Evolutionary conservation across 140 eudicot species (phyloP).

Genomic region (Cichorium intybus): DNA sequence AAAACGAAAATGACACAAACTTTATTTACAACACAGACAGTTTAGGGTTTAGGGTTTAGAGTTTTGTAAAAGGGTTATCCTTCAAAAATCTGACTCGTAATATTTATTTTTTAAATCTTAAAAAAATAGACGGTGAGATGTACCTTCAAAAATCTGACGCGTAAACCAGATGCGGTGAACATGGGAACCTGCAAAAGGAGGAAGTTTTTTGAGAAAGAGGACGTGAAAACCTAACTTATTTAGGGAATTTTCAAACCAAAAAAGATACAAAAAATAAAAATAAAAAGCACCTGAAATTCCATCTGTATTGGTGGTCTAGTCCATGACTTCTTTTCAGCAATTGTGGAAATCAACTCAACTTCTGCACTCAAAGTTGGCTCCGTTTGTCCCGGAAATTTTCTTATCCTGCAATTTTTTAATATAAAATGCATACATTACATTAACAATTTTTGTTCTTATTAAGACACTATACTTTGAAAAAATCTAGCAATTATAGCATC

Average conservation of each 20-base stretch:
- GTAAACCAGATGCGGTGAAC: slow-evolving; percentile 97
- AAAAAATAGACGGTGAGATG: not conserved
- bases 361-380: slow-evolving; percentile 99
- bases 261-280: too few species aligned
- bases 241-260: too few species aligned
- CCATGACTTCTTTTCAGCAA: slow-evolving; percentile 94
- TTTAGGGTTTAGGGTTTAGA: too few species aligned
- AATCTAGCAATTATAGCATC: too few species aligned
- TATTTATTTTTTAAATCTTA: not conserved
- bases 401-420: slow-evolving; percentile 61
- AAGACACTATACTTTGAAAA: too few species aligned
- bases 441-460: too few species aligned
- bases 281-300: slow-evolving; percentile 85
- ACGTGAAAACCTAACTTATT: too few species aligned
- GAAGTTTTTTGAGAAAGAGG: too few species aligned
- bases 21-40: too few species aligned
- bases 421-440: too few species aligned
- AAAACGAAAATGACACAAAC: not conserved
- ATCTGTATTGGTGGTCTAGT: slow-evolving; percentile 98
- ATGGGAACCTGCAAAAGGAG: slow-evolving; percentile 90
- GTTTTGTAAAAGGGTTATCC: too few species aligned
- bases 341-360: slow-evolving; percentile 95
- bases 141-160: slow-evolving; percentile 99
- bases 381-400: slow-evolving; percentile 97
- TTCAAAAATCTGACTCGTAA: not conserved